Evolutionary conservation across 73 alveolate species (phyloP), one percentile per base, ranked within the genome.

Genomic region (Paramecium octaurelia): DNA sequence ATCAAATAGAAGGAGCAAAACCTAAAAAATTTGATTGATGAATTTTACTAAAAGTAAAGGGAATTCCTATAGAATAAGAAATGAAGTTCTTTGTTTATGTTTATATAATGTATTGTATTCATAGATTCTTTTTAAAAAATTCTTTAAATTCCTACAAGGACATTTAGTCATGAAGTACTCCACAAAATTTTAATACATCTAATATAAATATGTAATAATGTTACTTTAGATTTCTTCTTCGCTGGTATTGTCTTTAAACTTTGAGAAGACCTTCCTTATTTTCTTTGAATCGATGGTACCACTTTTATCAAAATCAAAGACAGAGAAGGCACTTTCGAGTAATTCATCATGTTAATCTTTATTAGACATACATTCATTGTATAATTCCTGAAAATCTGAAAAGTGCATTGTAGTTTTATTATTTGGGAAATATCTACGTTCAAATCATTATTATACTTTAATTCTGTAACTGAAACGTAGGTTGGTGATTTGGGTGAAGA

Each of bases 151-250:
- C 93, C 69, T 87, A 59, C 29, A 64, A 50, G 16, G 88, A 58
- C 93, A 87, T 87, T 60, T 64, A 58, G 36, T 87, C 93, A 40
- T 87, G 71, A 8, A 77, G 46, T 21, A 87, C 88, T 38, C 93
- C 93, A 68, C 93, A 87, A 64, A 87, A 87, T 77, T 87, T 87
- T 34, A 87, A 86, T 3, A 87, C 93, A 87, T 87, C 93, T 87
- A 34, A 0, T 29, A 29, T 86, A 24, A 29, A 31, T 59, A 34
- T 12, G 2, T 9, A 40, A 12, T 20, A 11, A 8, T 31, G n/a
- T 18, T 86, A 87, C 93, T 87, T 64, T 87, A 87, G 24, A 87
- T 87, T 40, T 87, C 93, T 34, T 87, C 93, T 68, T 87, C 71
- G 9, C 68, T 87, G 6, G 93, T 87, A 29, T 87, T 87, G 24